Evolutionary conservation across 371 early-diverging fungal genomes (phyloP), one percentile per base, ranked within the genome.

Genomic region (Mycotypha africana): DNA sequence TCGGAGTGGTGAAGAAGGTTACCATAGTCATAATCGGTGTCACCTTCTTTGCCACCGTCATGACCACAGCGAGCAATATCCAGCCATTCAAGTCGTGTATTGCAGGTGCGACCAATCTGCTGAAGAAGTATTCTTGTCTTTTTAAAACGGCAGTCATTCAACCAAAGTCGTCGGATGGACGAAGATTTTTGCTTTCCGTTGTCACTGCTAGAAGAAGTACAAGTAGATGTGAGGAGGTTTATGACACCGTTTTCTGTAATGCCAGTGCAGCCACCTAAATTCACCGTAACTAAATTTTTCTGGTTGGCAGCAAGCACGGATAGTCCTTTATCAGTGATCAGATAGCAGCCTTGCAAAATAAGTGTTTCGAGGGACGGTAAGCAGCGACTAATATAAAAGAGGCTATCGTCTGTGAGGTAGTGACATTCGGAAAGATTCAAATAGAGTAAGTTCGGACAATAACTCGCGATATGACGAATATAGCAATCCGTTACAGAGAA

Each of bases 311-410:
- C 44, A 24, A 69, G 42, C 33, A 45, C 47, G 14, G 30, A 14
- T 12, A 69, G 45, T 20, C 62, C 56, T 32, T 31, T 31, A 30
- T 65, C 62, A 35, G 60, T 62, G 24, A 69, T 48, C 30, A 55
- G 53, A 38, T 47, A 53, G 53, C 70, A 69, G 20, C 56, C 47
- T 36, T 62, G 49, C 11, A 69, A 31, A 4, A 38, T 41, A 7
- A 69, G 39, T n/a, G 49, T 49, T 15, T 46, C 32, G 2, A 65
- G 47, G 15, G 59, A 45, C 30, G 23, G 14, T 38, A 12, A 21
- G n/a, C 22, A 21, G 35, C 38, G 49, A 40, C 57, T 40, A 24
- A 64, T 41, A 17, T 34, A 37, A 9, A 31, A 32, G 10, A 62
- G 42, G 19, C 49, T 41, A 17, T 60, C 53, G 31, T 64, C 37